phyloP scores from a whole-genome alignment of 805 yeast genomes.

The Schwanniomyces yamadae region DNA sequence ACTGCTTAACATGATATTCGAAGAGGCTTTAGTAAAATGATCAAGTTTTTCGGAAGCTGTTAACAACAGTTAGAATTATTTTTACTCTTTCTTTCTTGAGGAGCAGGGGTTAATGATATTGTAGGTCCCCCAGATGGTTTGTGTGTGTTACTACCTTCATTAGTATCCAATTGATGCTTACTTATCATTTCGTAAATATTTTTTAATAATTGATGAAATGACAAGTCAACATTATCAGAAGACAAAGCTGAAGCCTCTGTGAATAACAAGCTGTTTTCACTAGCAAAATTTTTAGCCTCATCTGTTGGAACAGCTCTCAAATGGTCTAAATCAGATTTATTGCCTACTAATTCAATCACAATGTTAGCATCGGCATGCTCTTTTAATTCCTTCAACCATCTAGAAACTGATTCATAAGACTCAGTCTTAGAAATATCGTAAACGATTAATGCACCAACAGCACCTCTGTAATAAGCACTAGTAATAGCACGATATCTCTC shows the following conservation, averaged over 20 bases:
- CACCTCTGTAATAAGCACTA: constrained; percentile 95
- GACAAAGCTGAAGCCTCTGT: constrained; percentile 96
- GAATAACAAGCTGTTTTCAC: constrained; percentile 86
- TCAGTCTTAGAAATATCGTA: constrained; percentile 92
- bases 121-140: constrained; percentile 86
- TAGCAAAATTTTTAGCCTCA: constrained; percentile 92
- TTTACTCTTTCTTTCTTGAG: constrained; percentile 67
- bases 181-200: constrained; percentile 93
- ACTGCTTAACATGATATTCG: too few relatives aligned
- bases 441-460: constrained; percentile 94
- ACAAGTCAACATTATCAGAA: constrained; percentile 90
- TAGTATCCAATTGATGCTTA: constrained; percentile 87
- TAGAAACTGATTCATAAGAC: constrained; percentile 78
- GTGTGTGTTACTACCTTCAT: constrained; percentile 54
- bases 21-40: too few relatives aligned
- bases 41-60: background rate
- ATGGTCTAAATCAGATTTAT: constrained; percentile 87
- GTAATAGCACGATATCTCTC: constrained; percentile 98
- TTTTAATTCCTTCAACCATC: constrained; percentile 88
- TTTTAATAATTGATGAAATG: constrained; percentile 89
- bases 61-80: constrained; percentile 72
- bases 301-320: constrained; percentile 96
- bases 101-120: constrained; percentile 88
- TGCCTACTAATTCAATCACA: constrained; percentile 90
- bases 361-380: constrained; percentile 94